phyloP scores from a whole-genome alignment of 768 basidiomycete species.

The Pisolithus albus region DNA sequence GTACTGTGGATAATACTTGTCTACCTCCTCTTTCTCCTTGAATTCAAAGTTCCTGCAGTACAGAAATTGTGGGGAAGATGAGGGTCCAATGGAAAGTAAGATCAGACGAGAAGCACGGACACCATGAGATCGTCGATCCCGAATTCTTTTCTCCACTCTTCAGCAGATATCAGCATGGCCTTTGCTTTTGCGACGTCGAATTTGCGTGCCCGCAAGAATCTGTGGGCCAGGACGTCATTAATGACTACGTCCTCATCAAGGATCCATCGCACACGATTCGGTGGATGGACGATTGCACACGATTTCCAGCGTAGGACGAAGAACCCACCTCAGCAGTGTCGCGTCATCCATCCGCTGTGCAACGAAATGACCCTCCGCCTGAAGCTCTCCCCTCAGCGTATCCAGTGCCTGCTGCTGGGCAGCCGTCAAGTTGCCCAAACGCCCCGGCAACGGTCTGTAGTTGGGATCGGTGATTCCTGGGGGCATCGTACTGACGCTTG shows the following conservation, averaged over 20 bases:
- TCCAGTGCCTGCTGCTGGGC: conserved; percentile 60
- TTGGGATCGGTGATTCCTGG: conserved; percentile 55
- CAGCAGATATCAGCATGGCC: conserved; percentile 72
- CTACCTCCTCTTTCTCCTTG: conserved; percentile 71
- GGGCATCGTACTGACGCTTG: conserved; percentile 51
- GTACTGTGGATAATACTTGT: conserved; percentile 92
- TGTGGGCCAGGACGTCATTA: conserved; percentile 19
- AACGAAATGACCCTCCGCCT: conserved; percentile 54
- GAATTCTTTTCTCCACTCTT: conserved; percentile 88
- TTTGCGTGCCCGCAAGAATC: conserved; percentile 89
- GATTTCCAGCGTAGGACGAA: background rate
- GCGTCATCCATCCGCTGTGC: conserved; percentile 66
- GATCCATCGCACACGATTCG: conserved; percentile 7
- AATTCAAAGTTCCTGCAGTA: conserved; percentile 72
- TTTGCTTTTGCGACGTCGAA: conserved; percentile 83
- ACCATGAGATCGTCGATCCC: conserved; percentile 67
- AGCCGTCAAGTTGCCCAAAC: conserved; percentile 69
- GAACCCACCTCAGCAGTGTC: conserved; percentile 53
- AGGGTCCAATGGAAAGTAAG: too few relatives aligned
- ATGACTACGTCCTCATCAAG: background rate
- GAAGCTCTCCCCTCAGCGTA: conserved; percentile 58
- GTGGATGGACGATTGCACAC: conserved; percentile 1
- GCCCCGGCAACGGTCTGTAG: conserved; percentile 63
- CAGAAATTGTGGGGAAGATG: background rate
- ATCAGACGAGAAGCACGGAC: conserved; percentile 33